These are phyloP conservation scores for Melastoma candidum DNA, from an alignment of 441 rosid genomes.

Conservation along the genomic window DNA sequence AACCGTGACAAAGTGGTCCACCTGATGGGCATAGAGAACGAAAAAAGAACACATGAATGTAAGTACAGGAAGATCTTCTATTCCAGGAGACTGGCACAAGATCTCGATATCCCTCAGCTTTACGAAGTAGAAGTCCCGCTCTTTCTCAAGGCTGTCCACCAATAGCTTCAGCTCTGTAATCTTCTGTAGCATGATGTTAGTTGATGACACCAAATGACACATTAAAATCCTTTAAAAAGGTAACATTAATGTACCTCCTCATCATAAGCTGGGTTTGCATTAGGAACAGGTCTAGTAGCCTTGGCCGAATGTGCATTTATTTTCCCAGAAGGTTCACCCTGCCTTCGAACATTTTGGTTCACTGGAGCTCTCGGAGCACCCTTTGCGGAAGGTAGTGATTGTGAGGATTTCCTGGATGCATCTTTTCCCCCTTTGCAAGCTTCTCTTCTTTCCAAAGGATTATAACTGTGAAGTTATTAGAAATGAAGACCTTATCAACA, in stretches of 20 bases:
- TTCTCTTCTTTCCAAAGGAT: constrained; percentile 87
- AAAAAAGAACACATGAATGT: not conserved
- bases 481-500: not conserved
- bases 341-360: constrained; percentile 44
- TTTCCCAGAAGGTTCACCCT: constrained; percentile 33
- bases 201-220: not conserved
- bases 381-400: constrained; percentile 50
- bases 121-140: constrained; percentile 87
- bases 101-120: constrained; percentile 89
- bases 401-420: constrained; percentile 51
- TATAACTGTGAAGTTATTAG: constrained; percentile 36
- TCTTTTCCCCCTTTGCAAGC: constrained; percentile 82
- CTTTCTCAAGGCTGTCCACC: constrained; percentile 92
- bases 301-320: constrained; percentile 38
- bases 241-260: constrained; percentile 43
- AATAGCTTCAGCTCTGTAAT: constrained; percentile 80
- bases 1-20: too few species aligned
- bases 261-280: constrained; percentile 44
- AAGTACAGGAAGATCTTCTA: constrained; percentile 54
- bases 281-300: constrained; percentile 36
- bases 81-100: constrained; percentile 61
- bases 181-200: constrained; percentile 27
- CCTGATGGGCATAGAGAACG: not conserved
- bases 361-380: constrained; percentile 48
- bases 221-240: constrained; percentile 10